Evolutionary conservation across 306 rosid genomes (phyloP).

Genomic region (Quercus variabilis): DNA sequence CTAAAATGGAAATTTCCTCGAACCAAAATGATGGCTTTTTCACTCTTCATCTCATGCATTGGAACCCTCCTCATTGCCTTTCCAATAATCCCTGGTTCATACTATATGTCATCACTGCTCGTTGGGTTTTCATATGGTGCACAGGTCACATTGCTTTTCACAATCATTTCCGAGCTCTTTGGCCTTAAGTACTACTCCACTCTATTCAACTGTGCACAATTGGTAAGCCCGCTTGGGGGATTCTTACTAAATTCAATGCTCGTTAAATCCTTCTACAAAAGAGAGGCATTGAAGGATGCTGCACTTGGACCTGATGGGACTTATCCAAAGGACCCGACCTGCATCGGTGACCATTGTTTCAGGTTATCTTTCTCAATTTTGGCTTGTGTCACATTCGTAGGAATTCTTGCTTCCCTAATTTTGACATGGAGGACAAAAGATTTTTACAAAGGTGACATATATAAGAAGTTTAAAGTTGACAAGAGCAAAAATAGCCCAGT

Average conservation of each 20-base stretch:
- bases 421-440: conserved; percentile 27
- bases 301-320: conserved; percentile 18
- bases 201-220: conserved; percentile 42
- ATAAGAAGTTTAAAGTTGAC: conserved; percentile 25
- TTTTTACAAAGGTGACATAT: conserved; percentile 29
- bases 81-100: conserved; percentile 28
- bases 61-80: conserved; percentile 41
- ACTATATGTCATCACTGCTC: conserved; percentile 32
- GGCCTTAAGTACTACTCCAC: conserved; percentile 48
- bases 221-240: conserved; percentile 40
- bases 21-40: conserved; percentile 30
- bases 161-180: conserved; percentile 50
- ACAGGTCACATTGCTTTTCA: conserved; percentile 38
- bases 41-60: conserved; percentile 28
- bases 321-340: conserved; percentile 23
- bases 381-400: conserved; percentile 32
- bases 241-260: conserved; percentile 38
- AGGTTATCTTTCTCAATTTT: conserved; percentile 22
- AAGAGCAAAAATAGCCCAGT: too few relatives aligned
- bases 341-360: conserved; percentile 28
- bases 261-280: conserved; percentile 30
- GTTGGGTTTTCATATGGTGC: conserved; percentile 48
- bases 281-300: conserved; percentile 26
- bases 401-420: conserved; percentile 21
- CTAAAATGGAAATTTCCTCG: conserved; percentile 27